Base-by-base conservation (phyloP, 2,329 filamentous ascomycete genomes). In the Cladophialophora carrionii region DNA sequence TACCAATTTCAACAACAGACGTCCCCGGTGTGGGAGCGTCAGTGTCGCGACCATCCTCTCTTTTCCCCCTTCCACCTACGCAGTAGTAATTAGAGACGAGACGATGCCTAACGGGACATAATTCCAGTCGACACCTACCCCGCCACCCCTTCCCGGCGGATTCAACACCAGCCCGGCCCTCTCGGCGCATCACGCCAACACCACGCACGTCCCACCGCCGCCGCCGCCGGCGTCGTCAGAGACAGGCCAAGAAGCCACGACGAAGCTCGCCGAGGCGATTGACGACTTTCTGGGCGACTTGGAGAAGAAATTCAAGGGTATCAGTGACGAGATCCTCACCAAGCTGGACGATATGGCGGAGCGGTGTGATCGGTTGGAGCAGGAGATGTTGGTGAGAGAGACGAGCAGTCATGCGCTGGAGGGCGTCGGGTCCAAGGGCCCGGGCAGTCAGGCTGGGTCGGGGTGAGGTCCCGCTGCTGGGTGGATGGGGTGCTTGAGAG, bases 261-360 rank as follows among this genome's bases (percentile, higher is more conserved):
- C 68, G 6, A 67, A 68, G 61, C 67, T 73, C 43, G 62, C 70
- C 41, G 70, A 71, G 46, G 71, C 71, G 2, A 72, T 73, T n/a
- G 71, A 73, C 61, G 71, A 72, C 46, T 73, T 73, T 58, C 64
- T 72, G n/a, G 71, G 70, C 24, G 71, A 73, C 53, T 54, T 73
- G 29, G 71, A 73, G 63, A 72, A 72, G 68, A 73, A 72, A 58
- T 73, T 72, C 64, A 72, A 71, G 63, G 68, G 61, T 4, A 72
- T 72, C n/a, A 70, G 68, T 37, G 67, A 73, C 31, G 71, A 73
- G 66, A 73, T 73, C n/a, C 60, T 73, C 61, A 68, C 68, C 10
- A 71, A 71, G 52, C 53, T 73, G 52, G 71, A 73, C 57, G 71
- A 73, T 29, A 73, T 73, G 71, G 71, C 71, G 0, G 71, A 72